Conservation (phyloP, 176 grass and related monocot genomes). For the Ensete ventricosum region DNA sequence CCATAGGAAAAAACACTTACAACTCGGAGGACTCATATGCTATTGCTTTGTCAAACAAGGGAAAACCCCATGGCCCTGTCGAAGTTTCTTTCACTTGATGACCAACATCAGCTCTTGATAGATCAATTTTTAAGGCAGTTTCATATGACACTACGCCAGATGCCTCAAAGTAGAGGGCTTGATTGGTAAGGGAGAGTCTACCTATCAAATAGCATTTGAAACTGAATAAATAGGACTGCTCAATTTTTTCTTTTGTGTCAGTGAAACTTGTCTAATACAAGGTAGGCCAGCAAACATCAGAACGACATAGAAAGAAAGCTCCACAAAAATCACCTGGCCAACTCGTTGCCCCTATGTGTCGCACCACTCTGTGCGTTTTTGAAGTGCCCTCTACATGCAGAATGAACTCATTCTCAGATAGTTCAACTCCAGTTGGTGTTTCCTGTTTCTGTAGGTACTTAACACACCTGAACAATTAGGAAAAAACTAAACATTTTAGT, state of each 20-base stretch:
- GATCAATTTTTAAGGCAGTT: slow-evolving; percentile 54
- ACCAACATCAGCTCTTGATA: slow-evolving; percentile 43
- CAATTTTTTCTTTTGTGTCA: no score
- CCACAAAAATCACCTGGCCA: slow-evolving; percentile 53
- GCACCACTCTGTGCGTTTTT: slow-evolving; percentile 78
- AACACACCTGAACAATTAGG: slow-evolving; percentile 33
- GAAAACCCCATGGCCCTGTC: slow-evolving; percentile 81
- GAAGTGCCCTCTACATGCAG: slow-evolving; percentile 67
- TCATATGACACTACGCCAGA: slow-evolving; percentile 60
- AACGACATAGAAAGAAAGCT: slow-evolving; percentile 8
- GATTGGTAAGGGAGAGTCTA: slow-evolving; percentile 72
- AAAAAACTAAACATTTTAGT: not conserved
- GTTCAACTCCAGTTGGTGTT: slow-evolving; percentile 53
- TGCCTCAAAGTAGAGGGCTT: slow-evolving; percentile 83
- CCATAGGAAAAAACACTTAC: slow-evolving; percentile 29
- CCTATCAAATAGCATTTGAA: slow-evolving; percentile 29
- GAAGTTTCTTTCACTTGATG: slow-evolving; percentile 61
- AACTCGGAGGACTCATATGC: slow-evolving; percentile 42
- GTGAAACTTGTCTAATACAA: no score
- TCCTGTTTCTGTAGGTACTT: slow-evolving; percentile 44
- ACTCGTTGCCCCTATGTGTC: slow-evolving; percentile 57
- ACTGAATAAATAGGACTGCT: no score
- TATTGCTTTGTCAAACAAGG: slow-evolving; percentile 87
- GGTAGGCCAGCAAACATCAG: not conserved
- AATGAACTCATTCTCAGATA: slow-evolving; percentile 74